Evolutionary conservation across 1,284 basidiomycete genomes (phyloP).

Genomic region (Apiotrichum laibachii): DNA sequence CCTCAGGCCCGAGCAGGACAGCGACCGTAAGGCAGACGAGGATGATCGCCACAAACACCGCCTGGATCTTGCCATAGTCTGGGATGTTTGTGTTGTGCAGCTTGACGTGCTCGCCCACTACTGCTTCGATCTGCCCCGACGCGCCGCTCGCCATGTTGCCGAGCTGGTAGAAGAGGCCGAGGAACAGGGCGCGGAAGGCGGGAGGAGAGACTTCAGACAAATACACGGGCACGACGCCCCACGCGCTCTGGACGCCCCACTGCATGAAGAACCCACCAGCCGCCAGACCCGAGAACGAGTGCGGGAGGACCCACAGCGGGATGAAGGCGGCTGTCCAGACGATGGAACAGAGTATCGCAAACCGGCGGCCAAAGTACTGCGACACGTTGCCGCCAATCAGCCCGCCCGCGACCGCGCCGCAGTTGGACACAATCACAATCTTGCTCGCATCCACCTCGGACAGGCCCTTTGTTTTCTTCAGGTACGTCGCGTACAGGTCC

Average conservation of each 20-base stretch:
- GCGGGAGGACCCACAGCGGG: constrained; percentile 77
- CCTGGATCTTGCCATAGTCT: constrained; percentile 82
- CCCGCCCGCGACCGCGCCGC: constrained; percentile 72
- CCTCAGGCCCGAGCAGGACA: constrained; percentile 54
- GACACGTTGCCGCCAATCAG: constrained; percentile 70
- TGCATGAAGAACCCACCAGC: constrained; percentile 63
- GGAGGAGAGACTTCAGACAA: constrained; percentile 79
- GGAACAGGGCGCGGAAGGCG: constrained; percentile 89
- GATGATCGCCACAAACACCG: constrained; percentile 72
- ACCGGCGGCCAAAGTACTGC: constrained; percentile 81
- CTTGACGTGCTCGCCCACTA: constrained; percentile 54
- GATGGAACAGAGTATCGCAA: constrained; percentile 54
- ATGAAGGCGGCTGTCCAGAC: constrained; percentile 57
- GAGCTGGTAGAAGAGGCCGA: constrained; percentile 81
- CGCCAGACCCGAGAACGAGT: constrained; percentile 43
- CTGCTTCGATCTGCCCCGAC: constrained; percentile 86
- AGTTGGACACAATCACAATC: constrained; percentile 78
- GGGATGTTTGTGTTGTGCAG: constrained; percentile 57
- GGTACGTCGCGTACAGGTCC: constrained; percentile 65
- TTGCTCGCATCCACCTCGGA: constrained; percentile 63
- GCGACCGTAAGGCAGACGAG: constrained; percentile 43
- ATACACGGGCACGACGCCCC: constrained; percentile 54
- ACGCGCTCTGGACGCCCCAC: constrained; percentile 73
- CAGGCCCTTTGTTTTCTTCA: constrained; percentile 54
- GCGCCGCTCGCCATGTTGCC: constrained; percentile 77